phyloP scores from a whole-genome alignment of 2,329 filamentous ascomycete species.

The Balansia obtecta region DNA sequence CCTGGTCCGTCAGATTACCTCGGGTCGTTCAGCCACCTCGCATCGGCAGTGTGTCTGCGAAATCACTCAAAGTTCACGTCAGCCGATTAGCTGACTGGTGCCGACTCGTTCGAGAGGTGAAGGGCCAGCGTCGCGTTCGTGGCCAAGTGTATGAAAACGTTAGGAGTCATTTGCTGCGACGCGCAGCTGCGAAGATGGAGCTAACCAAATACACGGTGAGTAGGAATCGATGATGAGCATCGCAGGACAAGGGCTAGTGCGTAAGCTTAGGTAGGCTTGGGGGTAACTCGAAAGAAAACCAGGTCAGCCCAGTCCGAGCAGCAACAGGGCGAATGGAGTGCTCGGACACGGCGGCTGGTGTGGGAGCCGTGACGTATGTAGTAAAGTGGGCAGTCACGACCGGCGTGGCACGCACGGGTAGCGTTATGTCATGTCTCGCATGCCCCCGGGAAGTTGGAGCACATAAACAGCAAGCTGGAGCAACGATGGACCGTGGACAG shows the following conservation, averaged over 20 bases:
- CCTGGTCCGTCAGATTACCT: background rate
- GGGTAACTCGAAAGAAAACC: background rate
- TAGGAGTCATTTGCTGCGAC: background rate
- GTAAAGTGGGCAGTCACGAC: background rate
- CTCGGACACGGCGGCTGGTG: background rate
- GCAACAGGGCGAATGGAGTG: background rate
- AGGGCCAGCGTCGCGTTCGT: background rate
- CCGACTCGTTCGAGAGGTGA: background rate
- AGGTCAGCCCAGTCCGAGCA: background rate
- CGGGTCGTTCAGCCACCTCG: background rate
- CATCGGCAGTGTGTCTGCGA: background rate
- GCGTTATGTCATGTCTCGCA: no score
- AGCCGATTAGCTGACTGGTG: background rate
- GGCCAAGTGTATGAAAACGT: background rate
- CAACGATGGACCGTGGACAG: no score
- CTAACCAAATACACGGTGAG: background rate
- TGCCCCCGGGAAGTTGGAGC: no score
- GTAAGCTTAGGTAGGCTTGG: background rate
- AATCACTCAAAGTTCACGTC: background rate
- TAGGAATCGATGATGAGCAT: conserved; percentile 1
- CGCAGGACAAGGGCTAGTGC: background rate
- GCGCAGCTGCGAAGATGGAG: background rate
- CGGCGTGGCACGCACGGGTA: background rate
- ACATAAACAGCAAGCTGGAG: no score
- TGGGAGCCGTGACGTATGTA: conserved; percentile 2